Conservation (phyloP, 2,329 filamentous ascomycete genomes). For the Botrytis paeoniae region DNA sequence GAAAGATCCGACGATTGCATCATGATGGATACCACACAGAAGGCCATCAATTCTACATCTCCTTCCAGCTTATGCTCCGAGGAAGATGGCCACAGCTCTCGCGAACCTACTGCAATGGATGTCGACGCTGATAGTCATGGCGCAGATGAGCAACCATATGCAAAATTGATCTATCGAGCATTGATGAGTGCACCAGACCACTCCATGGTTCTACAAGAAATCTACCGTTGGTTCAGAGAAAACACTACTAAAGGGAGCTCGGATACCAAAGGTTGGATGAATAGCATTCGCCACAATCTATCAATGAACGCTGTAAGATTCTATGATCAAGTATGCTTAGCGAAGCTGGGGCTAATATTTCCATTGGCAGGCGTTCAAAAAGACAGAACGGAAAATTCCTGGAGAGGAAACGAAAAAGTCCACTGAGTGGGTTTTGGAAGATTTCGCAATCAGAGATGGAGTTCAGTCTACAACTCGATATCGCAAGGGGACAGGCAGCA, state of each 20-base stretch:
- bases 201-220: constrained; percentile 76
- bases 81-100: constrained; percentile 32
- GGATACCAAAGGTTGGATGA: constrained; percentile 78
- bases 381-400: constrained; percentile 43
- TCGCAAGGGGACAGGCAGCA: constrained; percentile 51
- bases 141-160: constrained; percentile 64
- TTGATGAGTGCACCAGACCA: constrained; percentile 64
- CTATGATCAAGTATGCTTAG: constrained; percentile 35
- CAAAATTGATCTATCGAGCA: constrained; percentile 74
- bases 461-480: constrained; percentile 85
- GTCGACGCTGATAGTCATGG: constrained; percentile 34
- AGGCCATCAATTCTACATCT: constrained; percentile 20
- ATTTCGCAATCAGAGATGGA: constrained; percentile 65
- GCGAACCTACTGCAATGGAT: constrained; percentile 33
- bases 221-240: constrained; percentile 85
- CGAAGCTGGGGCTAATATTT: constrained; percentile 23
- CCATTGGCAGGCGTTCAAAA: constrained; percentile 51
- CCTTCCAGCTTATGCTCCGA: constrained; percentile 30
- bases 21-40: constrained; percentile 16
- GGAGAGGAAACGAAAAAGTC: constrained; percentile 61
- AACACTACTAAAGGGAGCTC: constrained; percentile 72
- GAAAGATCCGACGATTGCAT: constrained; percentile 12
- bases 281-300: constrained; percentile 91
- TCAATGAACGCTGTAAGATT: constrained; percentile 86
- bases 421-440: constrained; percentile 73